Evolutionary conservation across 2,329 filamentous ascomycete species (phyloP).

Genomic region (Penicillium italicum): DNA sequence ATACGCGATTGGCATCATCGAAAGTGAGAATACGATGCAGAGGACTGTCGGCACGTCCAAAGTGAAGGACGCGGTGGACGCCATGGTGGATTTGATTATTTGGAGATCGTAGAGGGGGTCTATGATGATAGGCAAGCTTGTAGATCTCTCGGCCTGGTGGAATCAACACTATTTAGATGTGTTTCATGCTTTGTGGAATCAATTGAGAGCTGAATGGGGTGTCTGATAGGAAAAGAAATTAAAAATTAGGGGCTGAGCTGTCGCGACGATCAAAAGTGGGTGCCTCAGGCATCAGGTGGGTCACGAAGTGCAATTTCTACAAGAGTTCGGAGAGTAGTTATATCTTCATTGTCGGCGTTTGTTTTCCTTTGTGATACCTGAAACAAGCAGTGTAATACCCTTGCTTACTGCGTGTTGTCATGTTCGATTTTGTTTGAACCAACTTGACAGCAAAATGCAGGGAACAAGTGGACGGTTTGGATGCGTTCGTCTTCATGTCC

Average conservation of each 20-base stretch:
- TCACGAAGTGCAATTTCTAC: not conserved
- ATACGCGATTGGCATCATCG: conserved; percentile 54
- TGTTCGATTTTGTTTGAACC: not conserved
- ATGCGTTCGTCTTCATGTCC: not conserved
- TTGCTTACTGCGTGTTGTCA: not conserved
- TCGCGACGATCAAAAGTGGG: not conserved
- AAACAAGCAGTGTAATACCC: not conserved
- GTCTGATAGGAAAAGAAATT: not conserved
- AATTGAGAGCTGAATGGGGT: not conserved
- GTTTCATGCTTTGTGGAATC: not conserved
- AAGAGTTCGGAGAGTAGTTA: not conserved
- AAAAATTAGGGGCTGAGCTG: not conserved
- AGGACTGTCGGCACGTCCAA: conserved; percentile 49
- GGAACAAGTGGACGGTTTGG: not conserved
- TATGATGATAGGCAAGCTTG: not conserved
- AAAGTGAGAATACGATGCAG: conserved; percentile 53
- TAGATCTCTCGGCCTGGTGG: not conserved
- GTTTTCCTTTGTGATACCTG: not conserved
- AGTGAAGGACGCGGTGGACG: conserved; percentile 30
- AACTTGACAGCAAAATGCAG: not conserved
- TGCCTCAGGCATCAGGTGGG: conserved; percentile 1
- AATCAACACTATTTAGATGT: not conserved
- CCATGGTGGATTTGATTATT: conserved; percentile 14
- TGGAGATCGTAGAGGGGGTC: not conserved
- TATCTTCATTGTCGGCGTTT: not conserved